Base-by-base conservation (phyloP, 2,329 filamentous ascomycete genomes). In the Didymella arachidicola region DNA sequence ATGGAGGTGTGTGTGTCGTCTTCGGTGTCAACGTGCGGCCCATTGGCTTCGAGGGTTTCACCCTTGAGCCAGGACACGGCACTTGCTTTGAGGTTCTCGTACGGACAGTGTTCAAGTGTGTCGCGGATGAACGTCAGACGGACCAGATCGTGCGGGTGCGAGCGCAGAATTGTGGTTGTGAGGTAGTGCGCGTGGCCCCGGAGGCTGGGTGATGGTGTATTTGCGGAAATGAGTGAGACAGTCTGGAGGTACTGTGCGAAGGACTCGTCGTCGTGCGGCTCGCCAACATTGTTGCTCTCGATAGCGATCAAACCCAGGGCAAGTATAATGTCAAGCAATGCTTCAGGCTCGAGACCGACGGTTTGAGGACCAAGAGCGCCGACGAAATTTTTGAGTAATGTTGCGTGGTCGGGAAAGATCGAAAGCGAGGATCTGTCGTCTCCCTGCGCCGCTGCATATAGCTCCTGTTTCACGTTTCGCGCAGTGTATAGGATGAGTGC, bases 61-160 rank as follows among this genome's bases (percentile, higher is more conserved):
- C 84, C 79, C 67, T 87, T 87, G 32, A 87, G 75, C 86, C 86
- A 88, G 32, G 82, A 81, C 5, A 88, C 81, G 2, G 85, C 85
- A 41, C 81, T 82, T 34, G 84, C 83, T 65, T 84, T 85, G 36
- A 85, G 79, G 16, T 84, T 83, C 44, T 82, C 79, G 57, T 84
- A 81, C 0, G 79, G 79, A 18, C 83, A 83, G 48, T 86, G 79
- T 61, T 85, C 82, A 3, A 87, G 75, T 2, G 84, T 83, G 43
- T 82, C 81, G 4, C 80, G 79, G 52, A 87, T 84, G 62, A 86
- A 80, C 4, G 81, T 82, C 30, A 85, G 78, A 3, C 84, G 80
- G 0, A 80, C 79, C 7, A 79, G 67, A 27, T 82, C 79, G 10
- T 83, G 82, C 4, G 84, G 82, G 53, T 87, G 82, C 2, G 79